Evolutionary conservation across 208 protist species (phyloP).

Genomic region (Leishmania aethiopica): DNA sequence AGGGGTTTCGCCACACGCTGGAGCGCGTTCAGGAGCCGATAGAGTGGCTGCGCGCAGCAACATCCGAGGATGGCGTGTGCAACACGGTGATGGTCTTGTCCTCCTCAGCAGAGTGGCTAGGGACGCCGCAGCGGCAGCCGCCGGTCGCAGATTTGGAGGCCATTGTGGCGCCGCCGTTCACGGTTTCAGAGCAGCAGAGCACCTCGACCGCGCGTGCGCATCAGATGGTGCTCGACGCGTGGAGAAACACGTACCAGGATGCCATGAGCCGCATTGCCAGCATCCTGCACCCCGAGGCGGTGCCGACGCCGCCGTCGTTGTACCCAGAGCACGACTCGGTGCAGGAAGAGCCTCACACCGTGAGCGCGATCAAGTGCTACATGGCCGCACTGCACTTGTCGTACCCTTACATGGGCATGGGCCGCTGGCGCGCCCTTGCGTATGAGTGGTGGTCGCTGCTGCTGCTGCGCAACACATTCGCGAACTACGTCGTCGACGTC

Average conservation of each 20-base stretch:
- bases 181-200: neutral
- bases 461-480: slow-evolving; percentile 14
- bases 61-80: slow-evolving; percentile 17
- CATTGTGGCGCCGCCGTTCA: slow-evolving; percentile 11
- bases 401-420: slow-evolving; percentile 21
- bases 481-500: slow-evolving; percentile 4
- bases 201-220: slow-evolving; percentile 7
- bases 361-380: slow-evolving; percentile 31
- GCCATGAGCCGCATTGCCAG: neutral
- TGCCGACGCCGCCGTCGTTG: neutral
- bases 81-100: slow-evolving; percentile 26
- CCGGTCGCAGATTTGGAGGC: slow-evolving; percentile 11
- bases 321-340: neutral
- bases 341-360: slow-evolving; percentile 2
- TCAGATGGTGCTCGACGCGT: slow-evolving; percentile 27
- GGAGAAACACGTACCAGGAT: slow-evolving; percentile 8
- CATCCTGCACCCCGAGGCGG: neutral
- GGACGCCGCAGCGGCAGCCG: neutral
- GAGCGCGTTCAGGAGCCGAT: slow-evolving; percentile 17
- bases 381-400: slow-evolving; percentile 10
- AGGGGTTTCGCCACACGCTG: slow-evolving; percentile 28
- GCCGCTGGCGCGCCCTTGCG: slow-evolving; percentile 6
- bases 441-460: slow-evolving; percentile 26
- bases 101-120: slow-evolving; percentile 1
- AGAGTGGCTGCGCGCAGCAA: slow-evolving; percentile 27